A percentile compares a stretch with the other conserved stretches of the same genome.
Conservation (phyloP, 2,329 filamentous ascomycete species). For the Fusarium tanahbumbuense region DNA sequence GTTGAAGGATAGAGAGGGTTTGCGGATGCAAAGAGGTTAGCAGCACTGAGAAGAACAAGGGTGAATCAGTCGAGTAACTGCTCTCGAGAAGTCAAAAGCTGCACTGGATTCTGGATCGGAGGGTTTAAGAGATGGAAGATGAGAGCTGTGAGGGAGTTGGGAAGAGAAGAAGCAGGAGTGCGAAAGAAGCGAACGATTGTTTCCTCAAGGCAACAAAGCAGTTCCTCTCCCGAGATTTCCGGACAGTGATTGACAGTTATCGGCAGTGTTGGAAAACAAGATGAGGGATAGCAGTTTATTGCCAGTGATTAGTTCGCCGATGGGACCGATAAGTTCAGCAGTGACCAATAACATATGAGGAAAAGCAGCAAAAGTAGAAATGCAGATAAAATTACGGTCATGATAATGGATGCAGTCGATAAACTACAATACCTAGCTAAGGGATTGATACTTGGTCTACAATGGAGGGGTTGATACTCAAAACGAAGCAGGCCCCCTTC, state of each 20-base stretch:
- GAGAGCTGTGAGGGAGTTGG: not conserved
- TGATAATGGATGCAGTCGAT: not conserved
- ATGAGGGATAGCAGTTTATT: not conserved
- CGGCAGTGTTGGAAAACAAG: conserved; percentile 1
- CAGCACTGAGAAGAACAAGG: not conserved
- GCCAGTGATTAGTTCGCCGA: conserved; percentile 11
- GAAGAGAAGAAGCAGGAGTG: not conserved
- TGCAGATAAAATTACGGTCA: not conserved
- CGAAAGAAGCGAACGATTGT: not conserved
- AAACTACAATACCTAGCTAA: not conserved
- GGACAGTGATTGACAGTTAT: conserved; percentile 14
- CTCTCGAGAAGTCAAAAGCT: not conserved
- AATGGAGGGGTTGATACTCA: not conserved
- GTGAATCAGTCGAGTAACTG: not conserved
- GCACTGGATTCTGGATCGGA: not conserved
- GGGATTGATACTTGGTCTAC: not conserved
- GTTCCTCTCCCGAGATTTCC: not conserved
- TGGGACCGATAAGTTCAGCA: not conserved
- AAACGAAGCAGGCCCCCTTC: not conserved
- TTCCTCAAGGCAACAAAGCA: not conserved
- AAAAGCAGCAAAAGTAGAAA: not conserved
- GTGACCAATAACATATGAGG: not conserved
- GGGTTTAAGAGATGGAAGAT: not conserved
- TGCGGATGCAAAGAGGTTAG: not conserved
- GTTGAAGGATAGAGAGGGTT: not conserved